These are phyloP conservation scores for Chlamydomonas sp. DNA, from an alignment of 139 green algal genomes.

Conservation along the genomic window DNA sequence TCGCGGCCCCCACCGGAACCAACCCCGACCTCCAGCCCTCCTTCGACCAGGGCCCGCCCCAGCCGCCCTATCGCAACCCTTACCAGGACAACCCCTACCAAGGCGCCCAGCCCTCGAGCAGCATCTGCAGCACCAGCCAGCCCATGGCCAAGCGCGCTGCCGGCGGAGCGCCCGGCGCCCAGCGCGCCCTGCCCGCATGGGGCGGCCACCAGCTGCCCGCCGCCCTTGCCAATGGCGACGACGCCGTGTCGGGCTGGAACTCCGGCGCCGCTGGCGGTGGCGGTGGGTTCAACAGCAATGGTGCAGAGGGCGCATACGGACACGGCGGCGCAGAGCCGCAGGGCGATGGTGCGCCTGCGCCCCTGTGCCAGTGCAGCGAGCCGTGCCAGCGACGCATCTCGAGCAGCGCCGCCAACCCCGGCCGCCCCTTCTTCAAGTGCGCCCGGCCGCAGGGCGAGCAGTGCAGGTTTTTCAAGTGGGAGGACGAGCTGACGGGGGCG, in stretches of 20 bases:
- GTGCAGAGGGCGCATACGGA: too few species aligned
- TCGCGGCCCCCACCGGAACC: too few species aligned
- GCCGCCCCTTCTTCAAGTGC: conserved; percentile 34
- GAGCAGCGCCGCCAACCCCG: conserved; percentile 5
- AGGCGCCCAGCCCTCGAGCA: neutral
- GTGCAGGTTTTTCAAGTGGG: conserved; percentile 41
- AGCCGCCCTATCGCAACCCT: too few species aligned
- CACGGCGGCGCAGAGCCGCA: neutral
- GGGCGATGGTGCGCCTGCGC: too few species aligned
- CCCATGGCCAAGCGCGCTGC: neutral
- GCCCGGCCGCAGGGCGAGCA: neutral
- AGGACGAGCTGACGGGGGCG: conserved; percentile 15
- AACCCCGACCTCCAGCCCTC: too few species aligned
- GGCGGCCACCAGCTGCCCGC: neutral
- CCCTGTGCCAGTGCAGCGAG: neutral
- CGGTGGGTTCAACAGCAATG: neutral
- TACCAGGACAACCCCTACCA: neutral
- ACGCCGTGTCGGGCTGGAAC: neutral
- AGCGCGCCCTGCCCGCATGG: neutral
- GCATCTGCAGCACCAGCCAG: neutral
- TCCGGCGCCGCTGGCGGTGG: neutral
- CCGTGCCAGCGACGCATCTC: conserved; percentile 3
- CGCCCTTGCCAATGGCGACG: neutral
- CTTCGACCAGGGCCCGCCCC: neutral
- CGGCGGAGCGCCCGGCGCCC: neutral